These are phyloP conservation scores for Termitomyces sp. DNA, from an alignment of 768 basidiomycete genomes.

Conservation along the genomic window DNA sequence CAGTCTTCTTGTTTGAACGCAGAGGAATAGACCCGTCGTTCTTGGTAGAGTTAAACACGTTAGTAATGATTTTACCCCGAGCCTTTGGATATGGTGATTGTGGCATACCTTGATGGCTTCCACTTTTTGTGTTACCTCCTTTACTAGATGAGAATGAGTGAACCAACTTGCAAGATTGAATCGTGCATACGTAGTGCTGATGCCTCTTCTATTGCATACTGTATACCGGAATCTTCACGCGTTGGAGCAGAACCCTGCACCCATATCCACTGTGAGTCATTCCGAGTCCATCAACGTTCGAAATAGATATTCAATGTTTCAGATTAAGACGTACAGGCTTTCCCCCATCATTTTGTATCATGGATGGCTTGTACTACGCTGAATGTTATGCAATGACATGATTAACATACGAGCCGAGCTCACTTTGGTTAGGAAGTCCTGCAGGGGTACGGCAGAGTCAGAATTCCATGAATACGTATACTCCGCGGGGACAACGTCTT, in stretches of 20 bases:
- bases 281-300: not conserved
- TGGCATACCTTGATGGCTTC: constrained; percentile 53
- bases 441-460: constrained; percentile 33
- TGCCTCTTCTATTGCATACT: constrained; percentile 43
- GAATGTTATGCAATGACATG: not conserved
- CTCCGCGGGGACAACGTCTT: constrained; percentile 33
- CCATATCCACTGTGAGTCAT: constrained; percentile 62
- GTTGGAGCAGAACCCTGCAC: constrained; percentile 26
- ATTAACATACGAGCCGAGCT: constrained; percentile 1
- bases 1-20: constrained; percentile 68
- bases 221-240: constrained; percentile 16
- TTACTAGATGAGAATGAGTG: constrained; percentile 33
- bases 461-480: constrained; percentile 54
- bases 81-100: not conserved
- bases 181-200: constrained; percentile 31
- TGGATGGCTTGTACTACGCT: constrained; percentile 63
- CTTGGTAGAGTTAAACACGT: constrained; percentile 24
- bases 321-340: constrained; percentile 52
- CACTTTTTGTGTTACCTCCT: constrained; percentile 50
- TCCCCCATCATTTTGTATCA: constrained; percentile 73
- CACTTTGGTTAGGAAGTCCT: constrained; percentile 56
- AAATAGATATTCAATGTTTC: not conserved
- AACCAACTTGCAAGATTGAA: not conserved
- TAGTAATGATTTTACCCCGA: not conserved
- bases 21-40: constrained; percentile 61